These are phyloP conservation scores for Aspergillus sp. DNA, from an alignment of 2,329 filamentous ascomycete genomes.

Conservation along the genomic window DNA sequence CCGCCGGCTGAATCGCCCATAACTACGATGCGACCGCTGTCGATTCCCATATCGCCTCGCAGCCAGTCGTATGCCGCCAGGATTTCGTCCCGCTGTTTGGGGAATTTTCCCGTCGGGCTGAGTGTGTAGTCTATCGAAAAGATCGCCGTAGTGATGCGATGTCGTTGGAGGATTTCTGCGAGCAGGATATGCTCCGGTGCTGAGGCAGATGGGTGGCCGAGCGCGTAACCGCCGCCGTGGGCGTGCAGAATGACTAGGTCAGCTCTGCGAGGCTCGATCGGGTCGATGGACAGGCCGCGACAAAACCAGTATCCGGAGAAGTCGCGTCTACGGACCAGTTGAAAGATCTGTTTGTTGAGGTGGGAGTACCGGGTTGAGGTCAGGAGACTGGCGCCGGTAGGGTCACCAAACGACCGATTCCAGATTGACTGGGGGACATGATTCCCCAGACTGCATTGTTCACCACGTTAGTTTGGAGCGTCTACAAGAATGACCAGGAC, in stretches of 20 bases:
- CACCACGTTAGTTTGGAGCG: neutral
- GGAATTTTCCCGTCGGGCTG: slow-evolving; percentile 69
- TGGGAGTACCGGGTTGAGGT: slow-evolving; percentile 12
- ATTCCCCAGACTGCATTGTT: slow-evolving; percentile 11
- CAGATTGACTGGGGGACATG: slow-evolving; percentile 10
- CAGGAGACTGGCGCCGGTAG: slow-evolving; percentile 1
- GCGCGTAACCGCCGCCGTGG: slow-evolving; percentile 21
- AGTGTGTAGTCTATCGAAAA: slow-evolving; percentile 79
- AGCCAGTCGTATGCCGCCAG: slow-evolving; percentile 61
- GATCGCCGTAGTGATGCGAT: slow-evolving; percentile 64
- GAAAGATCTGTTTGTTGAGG: slow-evolving; percentile 9
- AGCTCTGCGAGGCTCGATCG: slow-evolving; percentile 9
- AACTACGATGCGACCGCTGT: slow-evolving; percentile 7
- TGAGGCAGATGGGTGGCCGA: slow-evolving; percentile 13
- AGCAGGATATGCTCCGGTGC: slow-evolving; percentile 17
- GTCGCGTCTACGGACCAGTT: neutral
- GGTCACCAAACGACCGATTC: slow-evolving; percentile 4
- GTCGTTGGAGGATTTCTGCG: slow-evolving; percentile 14
- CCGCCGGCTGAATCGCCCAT: slow-evolving; percentile 16
- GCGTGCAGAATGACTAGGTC: slow-evolving; percentile 18
- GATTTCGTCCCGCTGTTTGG: slow-evolving; percentile 68
- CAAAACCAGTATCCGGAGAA: slow-evolving; percentile 15
- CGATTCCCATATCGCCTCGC: slow-evolving; percentile 1
- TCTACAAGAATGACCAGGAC: neutral
- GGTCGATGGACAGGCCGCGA: slow-evolving; percentile 7